A percentile compares a stretch with the other conserved stretches of the same genome.
phyloP scores from a whole-genome alignment of 768 basidiomycete species.

The Lactifluus rugatus region DNA sequence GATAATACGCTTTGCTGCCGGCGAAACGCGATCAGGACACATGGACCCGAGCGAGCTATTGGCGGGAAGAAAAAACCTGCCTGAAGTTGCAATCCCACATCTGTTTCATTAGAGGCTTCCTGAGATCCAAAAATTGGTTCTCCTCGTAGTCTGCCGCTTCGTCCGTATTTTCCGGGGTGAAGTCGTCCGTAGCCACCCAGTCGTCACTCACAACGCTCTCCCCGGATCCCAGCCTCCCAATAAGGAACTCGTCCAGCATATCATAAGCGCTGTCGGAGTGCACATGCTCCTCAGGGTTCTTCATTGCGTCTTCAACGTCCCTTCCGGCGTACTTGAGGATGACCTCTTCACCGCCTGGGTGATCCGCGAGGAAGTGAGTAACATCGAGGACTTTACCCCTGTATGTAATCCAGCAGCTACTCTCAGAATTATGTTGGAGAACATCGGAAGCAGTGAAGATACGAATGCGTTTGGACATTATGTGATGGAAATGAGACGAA shows the following conservation, averaged over 20 bases:
- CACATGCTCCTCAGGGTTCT: constrained; percentile 67
- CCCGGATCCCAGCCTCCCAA: constrained; percentile 73
- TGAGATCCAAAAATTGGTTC: constrained; percentile 86
- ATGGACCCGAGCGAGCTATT: neutral
- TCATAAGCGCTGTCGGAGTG: constrained; percentile 89
- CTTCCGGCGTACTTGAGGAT: constrained; percentile 75
- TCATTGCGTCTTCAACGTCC: constrained; percentile 77
- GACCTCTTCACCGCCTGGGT: constrained; percentile 92
- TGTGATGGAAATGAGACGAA: constrained; percentile 18
- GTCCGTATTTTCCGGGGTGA: constrained; percentile 87
- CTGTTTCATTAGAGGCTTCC: constrained; percentile 74
- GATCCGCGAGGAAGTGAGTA: constrained; percentile 72
- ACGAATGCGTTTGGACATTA: constrained; percentile 54
- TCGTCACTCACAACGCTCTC: constrained; percentile 75
- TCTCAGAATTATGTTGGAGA: constrained; percentile 43
- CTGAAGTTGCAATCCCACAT: constrained; percentile 83
- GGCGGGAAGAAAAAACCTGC: constrained; percentile 29
- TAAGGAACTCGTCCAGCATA: constrained; percentile 79
- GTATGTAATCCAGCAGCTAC: constrained; percentile 77
- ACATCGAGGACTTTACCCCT: constrained; percentile 86
- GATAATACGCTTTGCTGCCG: constrained; percentile 82
- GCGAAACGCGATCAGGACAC: neutral
- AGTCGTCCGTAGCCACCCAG: constrained; percentile 85
- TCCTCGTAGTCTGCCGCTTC: constrained; percentile 71
- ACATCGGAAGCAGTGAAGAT: constrained; percentile 75